Percentiles rank a stretch among this genome's conserved stretches.
Conservation (phyloP, 169 alveolate species). For the Babesia divergens region DNA sequence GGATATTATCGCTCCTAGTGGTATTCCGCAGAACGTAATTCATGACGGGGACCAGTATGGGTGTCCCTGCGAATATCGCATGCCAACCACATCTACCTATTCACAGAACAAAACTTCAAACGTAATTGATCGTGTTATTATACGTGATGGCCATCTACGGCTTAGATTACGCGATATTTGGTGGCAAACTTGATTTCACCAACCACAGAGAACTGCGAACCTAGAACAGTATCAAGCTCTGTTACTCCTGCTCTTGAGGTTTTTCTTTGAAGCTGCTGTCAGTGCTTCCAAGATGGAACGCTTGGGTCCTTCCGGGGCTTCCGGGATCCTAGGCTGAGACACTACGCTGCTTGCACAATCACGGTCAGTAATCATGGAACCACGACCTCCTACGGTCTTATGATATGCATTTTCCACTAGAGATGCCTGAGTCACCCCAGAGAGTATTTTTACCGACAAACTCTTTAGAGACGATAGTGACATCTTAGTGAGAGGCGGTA, state of each 20-base stretch:
- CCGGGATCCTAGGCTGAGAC: constrained; percentile 31
- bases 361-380: neutral
- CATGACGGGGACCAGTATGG: too few relatives aligned
- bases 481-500: constrained; percentile 11
- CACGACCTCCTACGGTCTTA: neutral
- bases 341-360: constrained; percentile 36
- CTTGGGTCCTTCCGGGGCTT: constrained; percentile 32
- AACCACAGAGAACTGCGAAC: too few relatives aligned
- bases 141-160: too few relatives aligned
- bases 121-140: too few relatives aligned
- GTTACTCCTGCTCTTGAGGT: neutral
- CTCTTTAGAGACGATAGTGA: constrained; percentile 38
- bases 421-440: constrained; percentile 51
- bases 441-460: constrained; percentile 32
- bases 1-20: too few relatives aligned
- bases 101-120: too few relatives aligned
- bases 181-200: too few relatives aligned
- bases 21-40: too few relatives aligned
- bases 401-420: constrained; percentile 33
- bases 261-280: neutral
- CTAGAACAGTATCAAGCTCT: too few relatives aligned
- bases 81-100: too few relatives aligned
- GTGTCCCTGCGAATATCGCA: too few relatives aligned
- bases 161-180: too few relatives aligned
- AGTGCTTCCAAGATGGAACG: constrained; percentile 53